A percentile compares a stretch with the other conserved stretches of the same genome.
Conservation (phyloP, 306 rosid species). For the Canavalia gladiata region DNA sequence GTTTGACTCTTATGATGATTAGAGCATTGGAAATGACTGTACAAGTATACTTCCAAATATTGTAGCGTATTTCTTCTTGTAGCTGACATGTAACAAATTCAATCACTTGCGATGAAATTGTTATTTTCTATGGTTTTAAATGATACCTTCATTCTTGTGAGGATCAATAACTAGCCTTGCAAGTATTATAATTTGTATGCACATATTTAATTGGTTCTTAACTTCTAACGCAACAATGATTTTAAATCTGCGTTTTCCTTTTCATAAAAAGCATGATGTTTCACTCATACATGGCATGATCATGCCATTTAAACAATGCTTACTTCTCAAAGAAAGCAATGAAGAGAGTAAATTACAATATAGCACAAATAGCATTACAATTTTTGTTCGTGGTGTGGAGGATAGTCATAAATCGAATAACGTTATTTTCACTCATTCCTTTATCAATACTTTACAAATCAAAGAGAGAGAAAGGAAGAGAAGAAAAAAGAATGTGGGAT, state of each 20-base stretch:
- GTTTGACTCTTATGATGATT: slow-evolving; percentile 28
- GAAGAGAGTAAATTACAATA: too few relatives aligned
- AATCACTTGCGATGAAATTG: slow-evolving; percentile 8
- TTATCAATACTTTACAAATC: too few relatives aligned
- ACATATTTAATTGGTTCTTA: neutral
- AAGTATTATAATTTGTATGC: neutral
- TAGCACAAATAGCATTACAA: too few relatives aligned
- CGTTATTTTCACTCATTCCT: too few relatives aligned
- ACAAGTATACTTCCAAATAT: slow-evolving; percentile 32
- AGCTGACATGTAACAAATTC: slow-evolving; percentile 33
- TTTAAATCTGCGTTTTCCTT: neutral
- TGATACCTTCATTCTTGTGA: neutral
- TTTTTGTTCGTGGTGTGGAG: too few relatives aligned
- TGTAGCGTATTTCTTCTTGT: slow-evolving; percentile 18
- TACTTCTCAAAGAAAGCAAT: too few relatives aligned
- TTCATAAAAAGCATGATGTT: neutral
- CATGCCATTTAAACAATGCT: too few relatives aligned
- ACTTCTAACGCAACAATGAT: neutral
- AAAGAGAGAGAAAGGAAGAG: too few relatives aligned
- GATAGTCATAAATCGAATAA: too few relatives aligned
- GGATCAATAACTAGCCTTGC: slow-evolving; percentile 9
- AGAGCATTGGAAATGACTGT: slow-evolving; percentile 36
- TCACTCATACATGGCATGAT: neutral
- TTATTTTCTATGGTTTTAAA: neutral
- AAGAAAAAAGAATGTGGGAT: too few relatives aligned